phyloP scores from a whole-genome alignment of 768 basidiomycete genomes.

The Agrocybe chaxingu region DNA sequence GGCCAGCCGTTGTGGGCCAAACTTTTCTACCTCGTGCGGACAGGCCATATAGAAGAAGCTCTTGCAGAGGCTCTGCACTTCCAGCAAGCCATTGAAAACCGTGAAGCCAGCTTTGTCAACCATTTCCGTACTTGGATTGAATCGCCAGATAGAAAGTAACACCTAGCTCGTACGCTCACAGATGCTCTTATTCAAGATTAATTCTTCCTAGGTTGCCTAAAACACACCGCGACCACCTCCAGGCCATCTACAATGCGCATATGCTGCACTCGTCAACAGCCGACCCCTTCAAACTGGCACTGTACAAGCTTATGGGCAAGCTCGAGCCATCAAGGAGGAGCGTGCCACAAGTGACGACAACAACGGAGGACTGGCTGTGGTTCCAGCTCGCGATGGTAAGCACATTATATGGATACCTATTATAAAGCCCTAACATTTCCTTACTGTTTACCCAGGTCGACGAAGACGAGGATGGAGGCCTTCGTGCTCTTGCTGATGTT shows the following conservation, averaged over 20 bases:
- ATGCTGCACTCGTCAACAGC: constrained; percentile 85
- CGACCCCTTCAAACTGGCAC: constrained; percentile 93
- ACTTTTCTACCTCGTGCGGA: constrained; percentile 87
- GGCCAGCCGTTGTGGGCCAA: constrained; percentile 93
- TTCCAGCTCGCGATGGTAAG: constrained; percentile 85
- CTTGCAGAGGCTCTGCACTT: constrained; percentile 69
- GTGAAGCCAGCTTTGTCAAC: constrained; percentile 79
- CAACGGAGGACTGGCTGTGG: constrained; percentile 99
- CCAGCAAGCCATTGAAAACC: constrained; percentile 68
- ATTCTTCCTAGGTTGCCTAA: constrained; percentile 54
- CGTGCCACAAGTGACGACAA: constrained; percentile 80
- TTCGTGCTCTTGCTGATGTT: constrained; percentile 72
- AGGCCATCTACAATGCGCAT: constrained; percentile 78
- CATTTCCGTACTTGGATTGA: constrained; percentile 84
- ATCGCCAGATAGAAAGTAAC: constrained; percentile 73
- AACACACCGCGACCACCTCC: constrained; percentile 75
- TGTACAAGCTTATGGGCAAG: constrained; percentile 95
- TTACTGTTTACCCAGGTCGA: constrained; percentile 51
- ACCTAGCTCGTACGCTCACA: not conserved
- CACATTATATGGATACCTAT: not conserved
- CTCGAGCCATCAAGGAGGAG: constrained; percentile 80
- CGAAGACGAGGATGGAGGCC: constrained; percentile 77
- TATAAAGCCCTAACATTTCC: not conserved
- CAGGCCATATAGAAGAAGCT: constrained; percentile 80
- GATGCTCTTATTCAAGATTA: not conserved